Evolutionary conservation across 139 green algal species (phyloP).

Genomic region (Parachlorella kessleri): DNA sequence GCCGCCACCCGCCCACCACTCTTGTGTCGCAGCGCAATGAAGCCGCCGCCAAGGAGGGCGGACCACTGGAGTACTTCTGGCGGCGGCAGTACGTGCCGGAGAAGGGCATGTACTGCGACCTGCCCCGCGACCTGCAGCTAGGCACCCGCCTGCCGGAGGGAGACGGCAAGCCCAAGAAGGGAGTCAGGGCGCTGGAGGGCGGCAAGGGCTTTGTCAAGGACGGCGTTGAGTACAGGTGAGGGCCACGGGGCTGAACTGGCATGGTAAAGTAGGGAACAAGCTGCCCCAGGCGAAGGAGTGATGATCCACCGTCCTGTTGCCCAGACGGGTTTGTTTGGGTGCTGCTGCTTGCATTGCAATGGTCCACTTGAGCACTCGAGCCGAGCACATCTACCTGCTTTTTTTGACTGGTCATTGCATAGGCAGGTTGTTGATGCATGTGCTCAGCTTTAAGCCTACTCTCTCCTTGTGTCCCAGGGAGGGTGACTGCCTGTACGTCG

Average conservation of each 20-base stretch:
- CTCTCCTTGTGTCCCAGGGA: constrained; percentile 20
- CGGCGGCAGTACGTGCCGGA: constrained; percentile 79
- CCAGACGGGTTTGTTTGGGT: too few relatives aligned
- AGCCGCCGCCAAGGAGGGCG: constrained; percentile 26
- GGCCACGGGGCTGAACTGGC: background rate
- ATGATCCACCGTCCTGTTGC: too few relatives aligned
- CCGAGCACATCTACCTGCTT: too few relatives aligned
- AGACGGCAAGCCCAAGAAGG: constrained; percentile 21
- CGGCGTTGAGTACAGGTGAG: constrained; percentile 52
- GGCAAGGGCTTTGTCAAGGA: constrained; percentile 61
- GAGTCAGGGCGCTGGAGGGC: constrained; percentile 24
- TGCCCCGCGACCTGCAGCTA: constrained; percentile 60
- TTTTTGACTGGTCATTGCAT: too few relatives aligned
- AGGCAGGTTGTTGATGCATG: too few relatives aligned
- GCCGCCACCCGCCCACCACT: background rate
- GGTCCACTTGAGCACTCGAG: too few relatives aligned
- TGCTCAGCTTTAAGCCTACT: too few relatives aligned
- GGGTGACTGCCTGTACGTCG: constrained; percentile 84
- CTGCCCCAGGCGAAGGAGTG: too few relatives aligned
- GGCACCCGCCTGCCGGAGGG: constrained; percentile 30
- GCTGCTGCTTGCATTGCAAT: too few relatives aligned
- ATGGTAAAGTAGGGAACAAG: too few relatives aligned
- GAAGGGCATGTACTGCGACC: constrained; percentile 86
- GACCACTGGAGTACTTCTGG: constrained; percentile 71
- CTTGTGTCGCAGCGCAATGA: constrained; percentile 44